Percentiles rank a stretch among this genome's conserved stretches.
Evolutionary conservation across 495 filamentous ascomycete species (phyloP).

Genomic region (Arthonia radiata): DNA sequence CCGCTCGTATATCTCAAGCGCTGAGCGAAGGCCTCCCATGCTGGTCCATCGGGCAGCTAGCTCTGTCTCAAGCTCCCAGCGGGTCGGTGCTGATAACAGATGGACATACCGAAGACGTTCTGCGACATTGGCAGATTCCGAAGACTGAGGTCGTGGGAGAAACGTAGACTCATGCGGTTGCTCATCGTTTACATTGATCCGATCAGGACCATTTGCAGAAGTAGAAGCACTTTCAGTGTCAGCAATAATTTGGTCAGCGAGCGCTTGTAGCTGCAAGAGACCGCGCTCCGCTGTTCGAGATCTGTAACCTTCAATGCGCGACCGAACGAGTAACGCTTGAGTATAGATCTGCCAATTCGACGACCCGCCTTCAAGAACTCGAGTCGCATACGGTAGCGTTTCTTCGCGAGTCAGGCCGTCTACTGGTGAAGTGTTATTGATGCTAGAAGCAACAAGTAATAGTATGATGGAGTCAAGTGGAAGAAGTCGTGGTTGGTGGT

Average conservation of each 20-base stretch:
- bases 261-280: constrained; percentile 79
- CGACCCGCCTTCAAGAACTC: constrained; percentile 67
- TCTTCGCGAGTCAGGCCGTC: constrained; percentile 79
- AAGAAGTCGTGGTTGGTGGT: constrained; percentile 56
- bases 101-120: constrained; percentile 67
- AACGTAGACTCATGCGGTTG: constrained; percentile 39
- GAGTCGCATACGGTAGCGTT: constrained; percentile 67
- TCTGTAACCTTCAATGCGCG: constrained; percentile 64
- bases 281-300: constrained; percentile 71
- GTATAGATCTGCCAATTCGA: constrained; percentile 98
- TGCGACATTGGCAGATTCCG: constrained; percentile 49
- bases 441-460: constrained; percentile 54
- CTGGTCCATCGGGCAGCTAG: constrained; percentile 74
- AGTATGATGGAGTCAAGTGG: constrained; percentile 71
- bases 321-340: constrained; percentile 66
- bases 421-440: constrained; percentile 65
- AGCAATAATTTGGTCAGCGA: constrained; percentile 87
- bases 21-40: constrained; percentile 66
- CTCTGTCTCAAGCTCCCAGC: constrained; percentile 88
- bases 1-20: constrained; percentile 87
- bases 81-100: constrained; percentile 52
- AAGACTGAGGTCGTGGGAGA: constrained; percentile 48
- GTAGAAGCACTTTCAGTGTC: constrained; percentile 34
- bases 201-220: no score
- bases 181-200: constrained; percentile 10